Conservation (phyloP, 2,329 filamentous ascomycete species). For the Taxawa tesnikishii region DNA sequence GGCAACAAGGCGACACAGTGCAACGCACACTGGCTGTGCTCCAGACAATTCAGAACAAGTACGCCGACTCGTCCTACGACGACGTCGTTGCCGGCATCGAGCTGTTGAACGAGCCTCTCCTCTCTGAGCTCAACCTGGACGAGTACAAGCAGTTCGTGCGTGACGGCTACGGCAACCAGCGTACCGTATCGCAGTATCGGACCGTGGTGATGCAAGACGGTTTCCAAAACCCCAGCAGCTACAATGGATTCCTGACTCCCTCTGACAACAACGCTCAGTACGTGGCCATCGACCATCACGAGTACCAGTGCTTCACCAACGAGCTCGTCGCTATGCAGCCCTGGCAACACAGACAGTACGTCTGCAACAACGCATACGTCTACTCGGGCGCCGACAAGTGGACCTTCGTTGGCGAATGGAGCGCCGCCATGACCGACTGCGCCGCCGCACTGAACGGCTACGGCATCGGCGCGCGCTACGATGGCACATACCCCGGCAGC, state of each 20-base stretch:
- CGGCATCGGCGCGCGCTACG: conserved; percentile 47
- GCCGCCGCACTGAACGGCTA: conserved; percentile 40
- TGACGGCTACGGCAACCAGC: conserved; percentile 35
- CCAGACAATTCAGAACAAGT: conserved; percentile 45
- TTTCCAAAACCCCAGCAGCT: conserved; percentile 40
- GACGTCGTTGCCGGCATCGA: conserved; percentile 48
- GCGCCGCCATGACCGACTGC: conserved; percentile 52
- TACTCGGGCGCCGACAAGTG: conserved; percentile 49
- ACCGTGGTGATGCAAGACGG: conserved; percentile 47
- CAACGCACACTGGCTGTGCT: conserved; percentile 43
- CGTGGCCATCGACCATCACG: conserved; percentile 54
- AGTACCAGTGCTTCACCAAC: conserved; percentile 53
- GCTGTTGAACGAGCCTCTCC: conserved; percentile 44
- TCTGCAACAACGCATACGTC: conserved; percentile 40
- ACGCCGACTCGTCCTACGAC: conserved; percentile 38
- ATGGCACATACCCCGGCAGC: conserved; percentile 39
- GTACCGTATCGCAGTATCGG: conserved; percentile 16
- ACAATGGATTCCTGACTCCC: conserved; percentile 49
- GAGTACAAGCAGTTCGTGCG: conserved; percentile 42
- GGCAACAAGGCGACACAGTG: conserved; percentile 35
- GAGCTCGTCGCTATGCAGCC: conserved; percentile 37
- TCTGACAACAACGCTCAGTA: conserved; percentile 38
- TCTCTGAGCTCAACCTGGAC: conserved; percentile 32
- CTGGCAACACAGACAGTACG: conserved; percentile 40
- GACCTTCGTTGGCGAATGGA: conserved; percentile 59